Base-by-base conservation (phyloP, 768 basidiomycete species). In the Russula virescens region DNA sequence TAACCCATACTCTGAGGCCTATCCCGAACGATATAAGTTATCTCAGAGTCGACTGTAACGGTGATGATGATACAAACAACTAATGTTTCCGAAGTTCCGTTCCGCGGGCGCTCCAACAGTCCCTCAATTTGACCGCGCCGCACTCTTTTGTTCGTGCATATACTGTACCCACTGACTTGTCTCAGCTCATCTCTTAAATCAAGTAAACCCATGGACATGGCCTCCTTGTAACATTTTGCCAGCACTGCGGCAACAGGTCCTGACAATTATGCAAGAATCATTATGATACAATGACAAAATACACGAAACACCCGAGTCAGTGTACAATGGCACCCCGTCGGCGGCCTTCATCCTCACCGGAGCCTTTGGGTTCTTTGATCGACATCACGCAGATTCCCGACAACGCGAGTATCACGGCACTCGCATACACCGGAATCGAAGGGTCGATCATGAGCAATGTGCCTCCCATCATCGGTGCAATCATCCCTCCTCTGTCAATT, bases 381-480 rank as follows among this genome's bases (percentile, higher is more conserved):
- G 86, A 65, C 21, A 90, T 70, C 11, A 90, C 83, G 68, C 81
- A 89, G 10, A 79, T 61, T 5, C 83, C 86, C 31, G 88, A 84
- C 60, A 87, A 62, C 42, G 80, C 67, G 71, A 92, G 91, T 35
- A 87, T 78, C 4, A 75, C 80, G 55, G 86, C 83, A 72, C 89
- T 89, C 46, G 82, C 79, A 66, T 90, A 91, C 26, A 94, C 89
- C 0, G 91, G 91, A 56, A 91, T 77, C 0, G 88, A 80, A 9
- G 80, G 77, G 69, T 86, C 76, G 49, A 92, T 75, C 71, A 82
- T 80, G 40, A 94, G 79, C 5, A 94, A 80, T 23, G 76, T 71
- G 0, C 92, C 92, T 0, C 92, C 92, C 6, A 89, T 73, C 40
- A 94, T 78, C 0, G 92, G 92, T 0, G 91, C 92, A 34, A 91